Conservation (phyloP, 257 asterid species). For the Jacaranda copaia region DNA sequence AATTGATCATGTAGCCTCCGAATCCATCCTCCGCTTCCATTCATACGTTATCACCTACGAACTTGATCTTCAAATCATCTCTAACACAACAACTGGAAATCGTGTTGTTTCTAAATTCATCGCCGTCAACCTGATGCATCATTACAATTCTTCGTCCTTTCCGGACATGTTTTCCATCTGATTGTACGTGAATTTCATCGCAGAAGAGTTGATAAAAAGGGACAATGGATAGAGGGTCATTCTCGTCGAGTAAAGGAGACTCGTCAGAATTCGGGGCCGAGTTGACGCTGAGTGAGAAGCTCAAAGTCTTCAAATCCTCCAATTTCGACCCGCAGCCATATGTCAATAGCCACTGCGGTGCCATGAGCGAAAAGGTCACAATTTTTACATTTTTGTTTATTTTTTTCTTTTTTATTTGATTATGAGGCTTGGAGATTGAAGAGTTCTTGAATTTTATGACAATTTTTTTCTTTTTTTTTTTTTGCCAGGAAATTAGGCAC, state of each 20-base stretch:
- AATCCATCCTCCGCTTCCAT: too few species aligned
- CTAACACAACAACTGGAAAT: too few species aligned
- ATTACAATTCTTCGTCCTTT: not conserved
- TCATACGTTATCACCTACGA: too few species aligned
- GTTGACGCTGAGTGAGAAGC: constrained; percentile 69
- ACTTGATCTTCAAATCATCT: too few species aligned
- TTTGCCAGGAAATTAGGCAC: constrained; percentile 83
- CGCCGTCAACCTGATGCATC: too few species aligned
- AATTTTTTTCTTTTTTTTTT: not conserved
- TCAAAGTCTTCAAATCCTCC: constrained; percentile 73
- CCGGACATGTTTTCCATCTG: not conserved
- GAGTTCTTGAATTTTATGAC: not conserved
- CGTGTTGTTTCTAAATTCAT: too few species aligned
- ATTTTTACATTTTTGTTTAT: not conserved
- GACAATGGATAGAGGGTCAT: constrained; percentile 57
- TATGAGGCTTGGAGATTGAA: not conserved
- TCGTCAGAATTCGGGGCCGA: constrained; percentile 74
- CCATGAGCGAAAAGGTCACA: constrained; percentile 77
- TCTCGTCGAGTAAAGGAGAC: constrained; percentile 64
- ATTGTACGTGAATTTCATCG: not conserved
- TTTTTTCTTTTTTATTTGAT: not conserved
- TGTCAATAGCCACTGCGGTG: constrained; percentile 61
- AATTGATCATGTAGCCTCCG: too few species aligned
- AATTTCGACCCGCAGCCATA: constrained; percentile 66
- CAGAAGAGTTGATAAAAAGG: constrained; percentile 2